These are phyloP conservation scores for Pythium periplocum DNA, from an alignment of 352 stramenopile genomes.

Conservation along the genomic window DNA sequence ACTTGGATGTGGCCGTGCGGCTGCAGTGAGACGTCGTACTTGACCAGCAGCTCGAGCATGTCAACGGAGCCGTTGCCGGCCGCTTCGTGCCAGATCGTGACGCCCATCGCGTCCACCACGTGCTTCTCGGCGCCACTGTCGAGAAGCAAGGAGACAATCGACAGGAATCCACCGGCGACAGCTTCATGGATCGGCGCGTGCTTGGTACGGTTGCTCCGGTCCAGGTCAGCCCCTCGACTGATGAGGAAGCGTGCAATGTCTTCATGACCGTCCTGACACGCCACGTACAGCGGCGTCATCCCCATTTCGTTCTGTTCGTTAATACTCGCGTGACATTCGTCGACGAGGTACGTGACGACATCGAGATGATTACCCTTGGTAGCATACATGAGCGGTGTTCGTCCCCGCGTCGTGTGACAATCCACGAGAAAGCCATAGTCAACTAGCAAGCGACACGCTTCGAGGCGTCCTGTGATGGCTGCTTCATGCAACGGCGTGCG, in stretches of 20 bases:
- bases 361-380: conserved; percentile 58
- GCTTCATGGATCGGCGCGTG: conserved; percentile 66
- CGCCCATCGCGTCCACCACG: conserved; percentile 70
- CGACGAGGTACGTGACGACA: conserved; percentile 35
- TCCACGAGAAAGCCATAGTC: conserved; percentile 58
- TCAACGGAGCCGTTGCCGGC: conserved; percentile 51
- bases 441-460: conserved; percentile 45
- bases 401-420: conserved; percentile 69
- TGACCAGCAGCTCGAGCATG: conserved; percentile 54
- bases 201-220: conserved; percentile 54
- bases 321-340: conserved; percentile 42
- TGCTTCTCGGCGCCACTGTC: conserved; percentile 55
- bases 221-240: conserved; percentile 42
- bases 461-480: conserved; percentile 53
- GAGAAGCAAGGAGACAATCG: conserved; percentile 44
- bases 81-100: conserved; percentile 78
- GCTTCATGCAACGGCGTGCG: conserved; percentile 72
- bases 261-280: conserved; percentile 44
- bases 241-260: conserved; percentile 46
- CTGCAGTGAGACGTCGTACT: conserved; percentile 42
- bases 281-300: conserved; percentile 66
- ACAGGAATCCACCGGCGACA: conserved; percentile 45
- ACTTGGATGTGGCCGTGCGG: conserved; percentile 33
- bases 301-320: conserved; percentile 81
- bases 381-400: conserved; percentile 75